Evolutionary conservation across 2,329 filamentous ascomycete genomes (phyloP).

Genomic region (Diaporthe longicolla): DNA sequence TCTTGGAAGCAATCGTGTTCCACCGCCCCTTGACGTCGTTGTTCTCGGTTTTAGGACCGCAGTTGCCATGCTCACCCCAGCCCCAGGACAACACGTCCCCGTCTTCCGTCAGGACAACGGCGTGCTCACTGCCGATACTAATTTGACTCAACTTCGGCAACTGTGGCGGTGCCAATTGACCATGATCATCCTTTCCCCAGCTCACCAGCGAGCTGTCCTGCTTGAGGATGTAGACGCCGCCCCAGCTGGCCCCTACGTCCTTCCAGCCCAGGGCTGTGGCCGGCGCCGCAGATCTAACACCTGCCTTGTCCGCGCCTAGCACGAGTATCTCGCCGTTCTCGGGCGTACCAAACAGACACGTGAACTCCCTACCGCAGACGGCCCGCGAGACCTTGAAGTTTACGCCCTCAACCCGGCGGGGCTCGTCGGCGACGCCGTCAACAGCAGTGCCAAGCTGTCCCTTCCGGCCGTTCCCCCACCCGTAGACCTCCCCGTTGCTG

Average conservation of each 20-base stretch:
- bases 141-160: slow-evolving; percentile 73
- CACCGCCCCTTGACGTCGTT: slow-evolving; percentile 78
- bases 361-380: slow-evolving; percentile 89
- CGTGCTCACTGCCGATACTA: slow-evolving; percentile 92
- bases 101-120: slow-evolving; percentile 76
- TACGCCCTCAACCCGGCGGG: slow-evolving; percentile 71
- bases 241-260: slow-evolving; percentile 85
- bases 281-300: slow-evolving; percentile 72
- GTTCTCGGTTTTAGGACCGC: slow-evolving; percentile 76
- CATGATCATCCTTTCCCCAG: slow-evolving; percentile 90
- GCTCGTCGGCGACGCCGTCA: slow-evolving; percentile 67
- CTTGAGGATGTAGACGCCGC: slow-evolving; percentile 80
- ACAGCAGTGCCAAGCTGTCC: slow-evolving; percentile 79
- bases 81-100: slow-evolving; percentile 87
- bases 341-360: slow-evolving; percentile 74
- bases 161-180: slow-evolving; percentile 77
- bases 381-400: slow-evolving; percentile 76
- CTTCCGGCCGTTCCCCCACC: slow-evolving; percentile 91
- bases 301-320: slow-evolving; percentile 83
- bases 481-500: slow-evolving; percentile 82
- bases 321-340: slow-evolving; percentile 73
- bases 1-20: slow-evolving; percentile 75
- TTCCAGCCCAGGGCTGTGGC: slow-evolving; percentile 69
- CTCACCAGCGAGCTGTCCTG: slow-evolving; percentile 72
- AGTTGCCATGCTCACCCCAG: slow-evolving; percentile 99